phyloP scores from a whole-genome alignment of 306 rosid genomes.

The Styphnolobium japonicum region DNA sequence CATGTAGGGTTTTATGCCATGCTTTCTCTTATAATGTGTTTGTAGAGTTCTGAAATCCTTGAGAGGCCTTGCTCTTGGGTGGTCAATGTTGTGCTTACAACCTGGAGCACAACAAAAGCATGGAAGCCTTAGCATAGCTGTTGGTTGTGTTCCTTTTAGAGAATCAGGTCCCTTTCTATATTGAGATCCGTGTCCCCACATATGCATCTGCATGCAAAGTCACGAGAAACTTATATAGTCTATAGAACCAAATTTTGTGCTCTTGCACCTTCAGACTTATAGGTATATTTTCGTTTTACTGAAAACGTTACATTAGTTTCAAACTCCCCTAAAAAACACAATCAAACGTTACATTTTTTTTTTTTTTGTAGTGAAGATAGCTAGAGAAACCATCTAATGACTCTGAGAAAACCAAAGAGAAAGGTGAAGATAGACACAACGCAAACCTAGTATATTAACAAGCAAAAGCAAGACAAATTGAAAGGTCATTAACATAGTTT shows the following conservation, averaged over 20 bases:
- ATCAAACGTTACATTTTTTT: too few relatives aligned
- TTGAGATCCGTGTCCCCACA: conserved; percentile 73
- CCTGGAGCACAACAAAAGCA: conserved; percentile 57
- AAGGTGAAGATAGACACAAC: neutral
- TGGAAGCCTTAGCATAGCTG: conserved; percentile 48
- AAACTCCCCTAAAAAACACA: neutral
- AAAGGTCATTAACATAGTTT: neutral
- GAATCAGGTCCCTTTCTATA: conserved; percentile 61
- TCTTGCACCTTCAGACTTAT: neutral
- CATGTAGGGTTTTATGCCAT: conserved; percentile 56
- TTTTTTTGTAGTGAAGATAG: too few relatives aligned
- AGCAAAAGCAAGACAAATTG: neutral
- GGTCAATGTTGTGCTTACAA: conserved; percentile 70
- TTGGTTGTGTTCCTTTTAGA: conserved; percentile 46
- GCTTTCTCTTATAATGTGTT: conserved; percentile 71
- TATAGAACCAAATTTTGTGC: too few relatives aligned
- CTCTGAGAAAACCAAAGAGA: neutral
- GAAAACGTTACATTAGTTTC: neutral
- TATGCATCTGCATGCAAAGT: conserved; percentile 53
- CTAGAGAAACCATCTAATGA: neutral
- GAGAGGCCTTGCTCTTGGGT: conserved; percentile 57
- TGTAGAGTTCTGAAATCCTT: conserved; percentile 72
- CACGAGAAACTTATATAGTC: neutral
- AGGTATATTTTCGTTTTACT: neutral
- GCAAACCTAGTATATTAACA: neutral